phyloP scores from a whole-genome alignment of 1,139 yeast genomes.

The Debaryomyces robertsiae region DNA sequence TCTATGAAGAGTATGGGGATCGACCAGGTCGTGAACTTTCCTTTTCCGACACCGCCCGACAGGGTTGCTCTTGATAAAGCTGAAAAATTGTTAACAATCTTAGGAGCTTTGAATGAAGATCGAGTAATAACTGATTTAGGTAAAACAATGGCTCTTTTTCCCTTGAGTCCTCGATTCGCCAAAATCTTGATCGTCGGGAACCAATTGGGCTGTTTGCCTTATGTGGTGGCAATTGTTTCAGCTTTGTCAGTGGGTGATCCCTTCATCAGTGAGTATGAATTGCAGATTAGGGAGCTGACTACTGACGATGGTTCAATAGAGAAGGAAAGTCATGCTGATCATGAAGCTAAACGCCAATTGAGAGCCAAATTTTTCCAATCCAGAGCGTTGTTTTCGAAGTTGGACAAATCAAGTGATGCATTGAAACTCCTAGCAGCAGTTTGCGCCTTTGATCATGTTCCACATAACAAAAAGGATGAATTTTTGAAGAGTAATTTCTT shows the following conservation, averaged over 20 bases:
- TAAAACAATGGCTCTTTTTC: slow-evolving; percentile 83
- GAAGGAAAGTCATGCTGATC: slow-evolving; percentile 32
- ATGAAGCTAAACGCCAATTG: slow-evolving; percentile 43
- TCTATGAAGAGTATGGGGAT: slow-evolving; percentile 98
- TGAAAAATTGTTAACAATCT: slow-evolving; percentile 61
- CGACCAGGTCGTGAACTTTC: slow-evolving; percentile 85
- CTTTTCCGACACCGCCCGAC: slow-evolving; percentile 95
- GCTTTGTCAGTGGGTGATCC: slow-evolving; percentile 95
- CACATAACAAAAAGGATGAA: slow-evolving; percentile 39
- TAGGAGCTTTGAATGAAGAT: slow-evolving; percentile 75
- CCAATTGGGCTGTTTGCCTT: slow-evolving; percentile 83
- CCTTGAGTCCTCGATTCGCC: slow-evolving; percentile 90
- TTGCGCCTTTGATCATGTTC: slow-evolving; percentile 84
- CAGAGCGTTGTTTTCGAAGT: slow-evolving; percentile 58
- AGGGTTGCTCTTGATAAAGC: slow-evolving; percentile 62
- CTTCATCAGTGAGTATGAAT: slow-evolving; percentile 70
- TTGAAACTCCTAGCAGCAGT: slow-evolving; percentile 77
- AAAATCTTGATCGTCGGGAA: slow-evolving; percentile 88
- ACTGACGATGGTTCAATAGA: slow-evolving; percentile 32
- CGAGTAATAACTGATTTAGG: slow-evolving; percentile 74
- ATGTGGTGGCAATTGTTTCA: slow-evolving; percentile 86
- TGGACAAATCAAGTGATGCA: slow-evolving; percentile 77
- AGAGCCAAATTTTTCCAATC: slow-evolving; percentile 57
- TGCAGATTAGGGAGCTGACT: slow-evolving; percentile 48
- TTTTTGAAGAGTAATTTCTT: slow-evolving; percentile 67